These are phyloP conservation scores for Magnolia kwangsiensis DNA, from an alignment of 164 flowering plant genomes.

Conservation along the genomic window DNA sequence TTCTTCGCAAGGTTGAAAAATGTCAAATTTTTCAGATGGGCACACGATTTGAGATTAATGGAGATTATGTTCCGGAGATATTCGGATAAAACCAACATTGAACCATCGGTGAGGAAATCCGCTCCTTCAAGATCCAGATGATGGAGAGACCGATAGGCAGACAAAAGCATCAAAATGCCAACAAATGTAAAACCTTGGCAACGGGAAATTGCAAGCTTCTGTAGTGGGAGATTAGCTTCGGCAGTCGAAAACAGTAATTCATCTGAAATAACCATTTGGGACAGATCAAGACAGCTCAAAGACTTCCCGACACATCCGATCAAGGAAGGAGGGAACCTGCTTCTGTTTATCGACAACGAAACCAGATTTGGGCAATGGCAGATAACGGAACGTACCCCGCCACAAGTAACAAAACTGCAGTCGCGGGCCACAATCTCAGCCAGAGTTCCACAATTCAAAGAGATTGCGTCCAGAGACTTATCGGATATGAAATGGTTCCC, in stretches of 20 bases:
- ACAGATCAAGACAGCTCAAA: slow-evolving; percentile 34
- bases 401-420: slow-evolving; percentile 38
- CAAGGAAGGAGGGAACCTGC: slow-evolving; percentile 9
- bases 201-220: slow-evolving; percentile 24
- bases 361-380: slow-evolving; percentile 24
- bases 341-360: slow-evolving; percentile 25
- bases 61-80: slow-evolving; percentile 25
- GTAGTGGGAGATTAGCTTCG: slow-evolving; percentile 37
- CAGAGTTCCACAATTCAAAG: slow-evolving; percentile 31
- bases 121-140: slow-evolving; percentile 31
- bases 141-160: slow-evolving; percentile 16
- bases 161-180: slow-evolving; percentile 37
- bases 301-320: slow-evolving; percentile 11
- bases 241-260: slow-evolving; percentile 34
- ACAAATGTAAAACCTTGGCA: slow-evolving; percentile 32
- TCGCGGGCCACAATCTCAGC: slow-evolving; percentile 28
- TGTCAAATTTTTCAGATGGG: slow-evolving; percentile 27
- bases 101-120: slow-evolving; percentile 36
- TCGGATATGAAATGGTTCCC: slow-evolving; percentile 49
- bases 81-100: slow-evolving; percentile 26
- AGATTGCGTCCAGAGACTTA: slow-evolving; percentile 29
- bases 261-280: slow-evolving; percentile 37
- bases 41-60: slow-evolving; percentile 37
- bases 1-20: slow-evolving; percentile 30
- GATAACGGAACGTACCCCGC: slow-evolving; percentile 29